Evolutionary conservation across 805 yeast genomes (phyloP).

Genomic region (Nakazawaea ishiwadae): DNA sequence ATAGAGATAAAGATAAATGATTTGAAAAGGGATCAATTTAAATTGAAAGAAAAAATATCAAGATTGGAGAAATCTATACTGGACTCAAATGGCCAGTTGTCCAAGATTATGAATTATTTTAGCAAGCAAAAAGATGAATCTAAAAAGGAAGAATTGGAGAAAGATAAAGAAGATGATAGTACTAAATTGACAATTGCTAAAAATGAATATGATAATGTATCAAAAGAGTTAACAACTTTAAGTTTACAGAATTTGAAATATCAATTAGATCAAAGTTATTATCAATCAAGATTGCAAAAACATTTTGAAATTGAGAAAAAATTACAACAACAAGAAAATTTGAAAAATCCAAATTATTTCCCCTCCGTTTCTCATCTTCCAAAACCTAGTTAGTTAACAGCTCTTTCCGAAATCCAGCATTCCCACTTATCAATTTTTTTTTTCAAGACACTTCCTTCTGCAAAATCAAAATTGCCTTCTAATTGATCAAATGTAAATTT

Average conservation of each 20-base stretch:
- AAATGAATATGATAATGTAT: slow-evolving; percentile 18
- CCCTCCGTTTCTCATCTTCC: slow-evolving; percentile 28
- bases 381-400: slow-evolving; percentile 42
- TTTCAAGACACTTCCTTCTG: slow-evolving; percentile 68
- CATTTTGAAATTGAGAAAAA: slow-evolving; percentile 30
- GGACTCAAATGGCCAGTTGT: slow-evolving; percentile 20
- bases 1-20: slow-evolving; percentile 18
- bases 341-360: slow-evolving; percentile 30
- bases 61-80: slow-evolving; percentile 28
- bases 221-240: slow-evolving; percentile 17
- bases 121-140: slow-evolving; percentile 12
- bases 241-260: slow-evolving; percentile 31
- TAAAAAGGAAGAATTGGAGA: slow-evolving; percentile 12
- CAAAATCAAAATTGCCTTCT: slow-evolving; percentile 68
- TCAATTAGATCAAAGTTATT: slow-evolving; percentile 35
- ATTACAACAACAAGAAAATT: slow-evolving; percentile 15
- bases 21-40: slow-evolving; percentile 5
- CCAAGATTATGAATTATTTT: slow-evolving; percentile 20
- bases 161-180: slow-evolving; percentile 12
- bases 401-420: slow-evolving; percentile 75
- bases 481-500: slow-evolving; percentile 60
- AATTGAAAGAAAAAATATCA: slow-evolving; percentile 28
- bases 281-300: slow-evolving; percentile 33
- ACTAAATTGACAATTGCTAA: slow-evolving; percentile 10
- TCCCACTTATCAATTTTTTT: slow-evolving; percentile 56